Conservation (phyloP, 2,329 filamentous ascomycete genomes). For the Aureobasidium melanogenum region DNA sequence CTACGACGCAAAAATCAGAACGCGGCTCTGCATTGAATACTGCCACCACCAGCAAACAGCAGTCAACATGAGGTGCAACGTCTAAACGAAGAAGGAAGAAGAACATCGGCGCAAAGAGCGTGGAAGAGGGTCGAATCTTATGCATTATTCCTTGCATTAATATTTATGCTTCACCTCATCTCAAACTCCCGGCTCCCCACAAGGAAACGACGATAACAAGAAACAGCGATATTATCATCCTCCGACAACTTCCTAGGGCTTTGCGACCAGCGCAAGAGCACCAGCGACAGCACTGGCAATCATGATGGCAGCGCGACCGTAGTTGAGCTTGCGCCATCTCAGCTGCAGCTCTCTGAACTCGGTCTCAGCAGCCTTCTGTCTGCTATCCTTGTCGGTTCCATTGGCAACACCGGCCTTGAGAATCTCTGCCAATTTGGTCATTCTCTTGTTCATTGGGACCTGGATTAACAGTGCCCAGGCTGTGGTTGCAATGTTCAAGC, state of each 20-base stretch:
- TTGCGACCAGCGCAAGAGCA: slow-evolving; percentile 11
- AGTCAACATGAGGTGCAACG: not conserved
- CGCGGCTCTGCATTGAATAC: not conserved
- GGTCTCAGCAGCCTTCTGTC: slow-evolving; percentile 18
- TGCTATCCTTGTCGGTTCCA: slow-evolving; percentile 15
- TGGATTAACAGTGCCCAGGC: slow-evolving; percentile 23
- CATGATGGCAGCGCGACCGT: slow-evolving; percentile 21
- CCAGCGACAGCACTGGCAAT: slow-evolving; percentile 14
- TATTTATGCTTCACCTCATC: not conserved
- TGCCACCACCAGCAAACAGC: not conserved
- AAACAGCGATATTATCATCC: not conserved
- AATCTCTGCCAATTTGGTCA: slow-evolving; percentile 18
- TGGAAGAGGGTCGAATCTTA: not conserved
- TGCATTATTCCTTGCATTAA: not conserved
- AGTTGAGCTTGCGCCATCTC: slow-evolving; percentile 22
- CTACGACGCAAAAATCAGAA: not conserved
- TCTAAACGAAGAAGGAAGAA: not conserved
- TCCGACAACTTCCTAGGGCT: not conserved
- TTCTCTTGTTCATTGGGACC: slow-evolving; percentile 25
- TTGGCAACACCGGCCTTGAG: slow-evolving; percentile 17
- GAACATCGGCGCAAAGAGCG: not conserved
- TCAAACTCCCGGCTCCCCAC: slow-evolving; percentile 3
- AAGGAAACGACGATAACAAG: not conserved
- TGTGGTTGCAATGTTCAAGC: slow-evolving; percentile 21
- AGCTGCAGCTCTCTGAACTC: slow-evolving; percentile 22